A percentile compares a stretch with the other conserved stretches of the same genome.
Evolutionary conservation across 1,284 basidiomycete genomes (phyloP).

Genomic region (Cutaneotrichosporon mucoides): DNA sequence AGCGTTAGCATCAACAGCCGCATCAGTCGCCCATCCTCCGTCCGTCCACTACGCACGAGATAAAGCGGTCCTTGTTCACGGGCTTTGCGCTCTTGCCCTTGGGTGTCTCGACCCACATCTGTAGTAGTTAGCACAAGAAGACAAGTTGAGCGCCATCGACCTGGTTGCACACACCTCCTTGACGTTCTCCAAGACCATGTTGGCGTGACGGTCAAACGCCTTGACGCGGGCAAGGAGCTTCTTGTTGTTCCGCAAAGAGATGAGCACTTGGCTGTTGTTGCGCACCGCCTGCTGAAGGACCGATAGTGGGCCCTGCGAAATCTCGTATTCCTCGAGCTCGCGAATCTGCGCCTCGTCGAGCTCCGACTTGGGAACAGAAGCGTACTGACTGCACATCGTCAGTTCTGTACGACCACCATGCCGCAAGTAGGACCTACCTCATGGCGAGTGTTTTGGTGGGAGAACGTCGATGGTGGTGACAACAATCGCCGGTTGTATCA

Average conservation of each 20-base stretch:
- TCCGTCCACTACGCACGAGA: conserved; percentile 84
- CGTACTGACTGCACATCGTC: conserved; percentile 71
- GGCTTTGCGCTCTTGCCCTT: conserved; percentile 99
- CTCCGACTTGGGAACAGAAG: conserved; percentile 94
- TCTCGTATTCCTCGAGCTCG: conserved; percentile 93
- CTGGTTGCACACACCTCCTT: conserved; percentile 65
- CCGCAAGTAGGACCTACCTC: neutral
- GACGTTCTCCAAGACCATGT: conserved; percentile 98
- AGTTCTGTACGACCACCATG: neutral
- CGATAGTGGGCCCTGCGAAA: conserved; percentile 93
- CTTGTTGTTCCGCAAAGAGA: conserved; percentile 97
- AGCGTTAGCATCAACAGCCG: neutral
- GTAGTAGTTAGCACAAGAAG: neutral
- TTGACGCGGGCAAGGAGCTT: conserved; percentile 96
- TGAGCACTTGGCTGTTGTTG: conserved; percentile 96
- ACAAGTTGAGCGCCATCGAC: too few relatives aligned
- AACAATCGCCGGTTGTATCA: neutral
- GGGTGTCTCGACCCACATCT: conserved; percentile 99
- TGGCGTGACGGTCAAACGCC: conserved; percentile 97
- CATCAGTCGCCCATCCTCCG: neutral
- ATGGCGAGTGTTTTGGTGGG: conserved; percentile 1
- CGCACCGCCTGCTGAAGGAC: conserved; percentile 96
- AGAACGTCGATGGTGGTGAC: neutral
- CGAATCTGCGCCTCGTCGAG: conserved; percentile 94
- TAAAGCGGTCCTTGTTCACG: conserved; percentile 97